Base-by-base conservation (phyloP, 169 alveolate species). In the Eimeria sp. region DNA sequence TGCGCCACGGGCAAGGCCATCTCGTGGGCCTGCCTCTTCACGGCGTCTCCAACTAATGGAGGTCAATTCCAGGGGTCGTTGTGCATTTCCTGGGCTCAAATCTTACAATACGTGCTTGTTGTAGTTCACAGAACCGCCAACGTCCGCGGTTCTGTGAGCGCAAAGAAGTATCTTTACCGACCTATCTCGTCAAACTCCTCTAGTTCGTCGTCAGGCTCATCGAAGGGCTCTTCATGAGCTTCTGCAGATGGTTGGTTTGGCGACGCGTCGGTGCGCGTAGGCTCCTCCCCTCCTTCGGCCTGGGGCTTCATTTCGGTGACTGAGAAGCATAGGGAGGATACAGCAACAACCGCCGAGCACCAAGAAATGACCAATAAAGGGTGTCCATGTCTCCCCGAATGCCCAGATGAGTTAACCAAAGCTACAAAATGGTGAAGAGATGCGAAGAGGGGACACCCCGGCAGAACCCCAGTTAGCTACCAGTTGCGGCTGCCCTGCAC, bases 111-210 rank as follows among this genome's bases (percentile, higher is more conserved):
- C 33, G 54, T 0, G 80, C 10, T 14, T 30, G 54, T n/a, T 71
- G 80, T 30, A 23, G 80, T 71, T 3, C 52, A 33, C 52, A 37
- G 4, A 71, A 71, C 80, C 54, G 1, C 1, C 13, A n/a, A 2
- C 37, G 4, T 16, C 52, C 80, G 11, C 54, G 10, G n/a, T 60
- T 18, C 68, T 14, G 68, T 11, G 14, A 11, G 10, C n/a, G 46
- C 27, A 6, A 23, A 14, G n/a, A 16, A 71, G 11, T 6, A 25
- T 18, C 1, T 71, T 56, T 74, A 78, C 97, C 25, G 56, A 95
- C 97, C 97, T 49, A 95, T 95, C 68, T 89, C 96, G 43, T 95
- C 97, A 83, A 95, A 95, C 40, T 95, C 97, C 82, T 95, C 97
- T 27, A 95, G 90, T 68, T 95, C 97, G 88, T 95, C 97, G 52